Percentiles rank a stretch among this genome's conserved stretches.
phyloP scores from a whole-genome alignment of 352 stramenopile genomes.

The Pythium plurisporium region DNA sequence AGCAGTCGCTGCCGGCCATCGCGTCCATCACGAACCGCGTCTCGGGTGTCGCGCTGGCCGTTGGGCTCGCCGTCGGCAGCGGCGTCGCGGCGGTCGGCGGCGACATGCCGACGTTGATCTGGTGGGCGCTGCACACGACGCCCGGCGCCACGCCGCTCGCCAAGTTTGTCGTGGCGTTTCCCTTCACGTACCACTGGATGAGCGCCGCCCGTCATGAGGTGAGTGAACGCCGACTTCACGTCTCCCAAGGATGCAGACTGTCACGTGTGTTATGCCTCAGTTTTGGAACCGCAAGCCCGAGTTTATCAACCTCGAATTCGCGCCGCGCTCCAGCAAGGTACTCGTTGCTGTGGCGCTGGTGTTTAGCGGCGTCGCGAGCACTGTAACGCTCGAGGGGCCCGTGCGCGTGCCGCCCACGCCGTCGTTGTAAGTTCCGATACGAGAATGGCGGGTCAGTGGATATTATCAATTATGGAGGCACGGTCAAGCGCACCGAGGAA shows the following conservation, averaged over 20 bases:
- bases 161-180: conserved; percentile 94
- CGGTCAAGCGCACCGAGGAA: neutral
- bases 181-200: conserved; percentile 92
- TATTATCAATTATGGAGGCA: conserved; percentile 7
- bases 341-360: conserved; percentile 47
- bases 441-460: neutral
- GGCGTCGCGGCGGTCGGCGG: conserved; percentile 70
- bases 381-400: conserved; percentile 5
- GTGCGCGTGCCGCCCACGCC: neutral
- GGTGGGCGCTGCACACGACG: conserved; percentile 63
- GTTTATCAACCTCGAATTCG: conserved; percentile 69
- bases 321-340: conserved; percentile 37
- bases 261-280: conserved; percentile 22
- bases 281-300: conserved; percentile 91
- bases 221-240: conserved; percentile 2
- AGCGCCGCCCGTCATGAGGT: conserved; percentile 84
- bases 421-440: neutral
- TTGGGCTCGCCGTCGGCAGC: conserved; percentile 73
- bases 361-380: conserved; percentile 24
- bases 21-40: conserved; percentile 94
- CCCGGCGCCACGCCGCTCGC: conserved; percentile 67
- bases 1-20: conserved; percentile 91
- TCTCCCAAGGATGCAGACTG: no score
- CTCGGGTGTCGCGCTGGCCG: conserved; percentile 80
- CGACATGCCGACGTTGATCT: conserved; percentile 77